Conservation (phyloP, 169 alveolate genomes). For the Cryptosporidium sp. region DNA sequence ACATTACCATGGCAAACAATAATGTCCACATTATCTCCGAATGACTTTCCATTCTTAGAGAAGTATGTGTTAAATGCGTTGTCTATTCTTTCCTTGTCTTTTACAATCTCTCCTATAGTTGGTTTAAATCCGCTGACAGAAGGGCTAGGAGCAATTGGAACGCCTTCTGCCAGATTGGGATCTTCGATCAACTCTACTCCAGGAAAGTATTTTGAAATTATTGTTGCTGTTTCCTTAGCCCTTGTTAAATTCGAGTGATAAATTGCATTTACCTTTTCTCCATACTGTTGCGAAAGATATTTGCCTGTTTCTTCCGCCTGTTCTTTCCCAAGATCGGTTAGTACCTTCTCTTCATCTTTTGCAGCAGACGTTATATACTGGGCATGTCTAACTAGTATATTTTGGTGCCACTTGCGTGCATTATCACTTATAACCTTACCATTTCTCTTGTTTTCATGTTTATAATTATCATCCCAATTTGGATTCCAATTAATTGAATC, state of each 20-base stretch:
- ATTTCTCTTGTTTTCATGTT: conserved; percentile 3
- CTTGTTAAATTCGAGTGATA: conserved; percentile 80
- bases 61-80: conserved; percentile 79
- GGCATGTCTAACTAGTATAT: conserved; percentile 81
- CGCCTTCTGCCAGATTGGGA: conserved; percentile 81
- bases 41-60: conserved; percentile 64
- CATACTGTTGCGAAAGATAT: conserved; percentile 75
- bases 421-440: not conserved
- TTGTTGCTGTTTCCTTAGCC: conserved; percentile 82
- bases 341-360: conserved; percentile 76
- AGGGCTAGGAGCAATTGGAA: conserved; percentile 81
- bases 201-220: conserved; percentile 81
- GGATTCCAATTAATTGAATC: conserved; percentile 63
- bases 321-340: conserved; percentile 79
- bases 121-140: conserved; percentile 78
- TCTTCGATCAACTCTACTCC: conserved; percentile 78
- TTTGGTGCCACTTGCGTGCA: conserved; percentile 72
- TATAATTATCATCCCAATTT: conserved; percentile 34
- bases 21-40: conserved; percentile 77
- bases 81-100: conserved; percentile 79
- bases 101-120: conserved; percentile 74
- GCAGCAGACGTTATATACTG: conserved; percentile 75
- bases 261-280: conserved; percentile 69
- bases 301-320: conserved; percentile 80
- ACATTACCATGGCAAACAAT: conserved; percentile 82